Evolutionary conservation across 2,329 filamentous ascomycete species (phyloP), one percentile per base, ranked within the genome.

Genomic region (Neofusicoccum cordaticola): DNA sequence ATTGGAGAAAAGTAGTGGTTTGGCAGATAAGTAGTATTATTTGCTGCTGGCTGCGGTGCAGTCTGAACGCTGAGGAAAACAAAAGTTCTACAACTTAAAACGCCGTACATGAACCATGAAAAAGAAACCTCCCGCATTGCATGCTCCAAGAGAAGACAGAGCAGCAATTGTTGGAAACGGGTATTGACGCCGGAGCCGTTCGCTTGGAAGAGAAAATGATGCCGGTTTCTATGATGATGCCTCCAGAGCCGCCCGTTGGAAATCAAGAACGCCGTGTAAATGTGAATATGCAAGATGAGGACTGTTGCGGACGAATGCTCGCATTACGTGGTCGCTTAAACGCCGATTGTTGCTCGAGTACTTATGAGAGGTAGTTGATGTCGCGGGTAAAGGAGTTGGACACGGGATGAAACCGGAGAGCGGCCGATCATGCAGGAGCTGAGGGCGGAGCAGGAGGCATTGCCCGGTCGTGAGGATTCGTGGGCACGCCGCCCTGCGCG

Each of bases 251-350:
- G 39, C 48, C 60, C 60, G 35, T 62, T 52, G 48, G 60, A 53
- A 42, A n/a, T 41, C 39, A 53, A 63, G 6, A 63, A 63, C 61
- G 61, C 61, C 61, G 27, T 63, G 61, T 63, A 63, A 63, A 63
- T 63, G 61, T 63, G 48, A 44, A 63, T 41, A 53, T 45, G 61
- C 39, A 22, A 37, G 45, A 63, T 63, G 58, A 56, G 52, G 37
- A 42, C 42, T 31, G 15, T 37, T 35, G 56, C 56, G 42, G 41
- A 44, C 56, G 42, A 60, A 47, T 60, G 41, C 42, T 47, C 56
- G 56, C 42, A 45, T 45, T 35, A 60, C 53, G 56, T 17, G 42
- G 42, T 60, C 56, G 56, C 56, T 60, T 47, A 22, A 60, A 60
- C 56, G 56, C 56, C 56, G 56, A 47, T 60, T 60, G 56, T 60